Evolutionary conservation across 1,284 basidiomycete genomes (phyloP).

Genomic region (Microbotryomycetes sp.): DNA sequence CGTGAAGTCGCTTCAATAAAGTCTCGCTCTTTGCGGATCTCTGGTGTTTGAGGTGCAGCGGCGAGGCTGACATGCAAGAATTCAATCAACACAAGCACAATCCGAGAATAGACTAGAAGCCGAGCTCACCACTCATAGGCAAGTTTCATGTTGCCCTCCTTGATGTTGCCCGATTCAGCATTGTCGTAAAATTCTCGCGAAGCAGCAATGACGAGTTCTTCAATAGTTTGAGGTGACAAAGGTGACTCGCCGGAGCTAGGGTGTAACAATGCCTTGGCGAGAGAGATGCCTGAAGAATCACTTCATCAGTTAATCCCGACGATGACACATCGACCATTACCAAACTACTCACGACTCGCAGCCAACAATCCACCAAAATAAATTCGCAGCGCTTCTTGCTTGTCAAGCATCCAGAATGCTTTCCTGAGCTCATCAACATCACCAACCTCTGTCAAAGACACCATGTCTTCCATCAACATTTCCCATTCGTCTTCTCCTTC

Average conservation of each 20-base stretch:
- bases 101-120: background rate
- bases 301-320: conserved; percentile 10
- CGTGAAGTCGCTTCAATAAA: conserved; percentile 92
- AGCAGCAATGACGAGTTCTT: conserved; percentile 68
- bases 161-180: conserved; percentile 80
- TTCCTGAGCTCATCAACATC: conserved; percentile 43
- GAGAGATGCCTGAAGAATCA: conserved; percentile 75
- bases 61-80: conserved; percentile 54
- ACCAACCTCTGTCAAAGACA: conserved; percentile 60
- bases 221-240: conserved; percentile 54
- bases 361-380: conserved; percentile 77
- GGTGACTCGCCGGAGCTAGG: conserved; percentile 50
- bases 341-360: conserved; percentile 67
- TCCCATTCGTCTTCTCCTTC: conserved; percentile 70
- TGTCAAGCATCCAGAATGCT: conserved; percentile 69
- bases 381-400: conserved; percentile 64
- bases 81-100: too few relatives aligned
- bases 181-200: conserved; percentile 91
- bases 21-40: conserved; percentile 64
- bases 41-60: conserved; percentile 60
- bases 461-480: conserved; percentile 78
- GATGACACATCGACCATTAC: background rate
- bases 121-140: conserved; percentile 79
- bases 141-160: conserved; percentile 86
- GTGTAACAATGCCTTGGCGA: conserved; percentile 62